Evolutionary conservation across 441 rosid genomes (phyloP), one percentile per base, ranked within the genome.

Genomic region (Erysimum pusillum): DNA sequence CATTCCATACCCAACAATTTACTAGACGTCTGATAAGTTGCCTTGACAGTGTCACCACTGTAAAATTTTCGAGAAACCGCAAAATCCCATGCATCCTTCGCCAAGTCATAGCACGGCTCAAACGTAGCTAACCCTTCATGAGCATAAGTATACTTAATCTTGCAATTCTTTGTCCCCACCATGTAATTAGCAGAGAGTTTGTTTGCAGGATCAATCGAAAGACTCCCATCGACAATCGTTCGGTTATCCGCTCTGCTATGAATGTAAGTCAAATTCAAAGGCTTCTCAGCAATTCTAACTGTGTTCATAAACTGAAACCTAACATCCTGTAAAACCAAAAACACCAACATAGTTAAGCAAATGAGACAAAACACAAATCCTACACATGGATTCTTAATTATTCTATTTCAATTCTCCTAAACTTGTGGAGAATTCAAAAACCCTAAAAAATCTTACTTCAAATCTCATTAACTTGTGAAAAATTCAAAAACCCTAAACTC

Each of bases 291-390:
- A 68, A 93, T 75, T 74, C 68, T 88, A 15, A 90, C 83, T 0
- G 87, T 82, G 86, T 89, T 96, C 98, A 96, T 96, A 74, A 96
- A 96, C 92, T 91, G 99, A 84, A 96, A 96, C 82, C 91, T 86
- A 65, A 90, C 85, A 81, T 96, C 98, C 99, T 96, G 87, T 76
- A 64, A 64, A 69, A 9, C 54, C 51, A 14, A 66, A 18, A 5
- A 38, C 8, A 42, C 32, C 41, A 38, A 14, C 41, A 44, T 4
- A 58, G 12, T 6, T 31, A 59, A 56, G 20, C 15, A 7, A 77
- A 36, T 25, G 36, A 79, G 71, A 28, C 4, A 25, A 69, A 17
- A 35, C 38, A 35, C 8, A 6, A 35, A 6, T 35, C 9, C 2
- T 35, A 8, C 38, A 34, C 6, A 34, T 34, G 5, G 7, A 34